phyloP scores from a whole-genome alignment of 2,329 filamentous ascomycete genomes.

The Ophiostoma quercus region DNA sequence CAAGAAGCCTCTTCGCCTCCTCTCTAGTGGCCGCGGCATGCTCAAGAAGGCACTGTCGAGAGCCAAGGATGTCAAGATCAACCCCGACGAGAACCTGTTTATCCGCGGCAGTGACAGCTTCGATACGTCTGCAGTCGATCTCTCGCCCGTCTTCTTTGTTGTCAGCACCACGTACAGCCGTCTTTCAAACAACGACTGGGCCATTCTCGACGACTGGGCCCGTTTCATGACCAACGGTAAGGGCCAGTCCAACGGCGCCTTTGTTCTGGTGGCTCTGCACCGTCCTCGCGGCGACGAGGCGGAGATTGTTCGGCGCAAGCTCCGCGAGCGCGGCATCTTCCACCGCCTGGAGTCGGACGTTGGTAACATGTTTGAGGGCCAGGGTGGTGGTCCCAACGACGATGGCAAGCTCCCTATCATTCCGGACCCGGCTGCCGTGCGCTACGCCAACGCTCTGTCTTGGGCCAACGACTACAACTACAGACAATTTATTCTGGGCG shows the following conservation, averaged over 20 bases:
- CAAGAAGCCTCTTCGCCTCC: neutral
- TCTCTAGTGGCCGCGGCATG: conserved; percentile 9
- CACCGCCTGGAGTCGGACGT: conserved; percentile 30
- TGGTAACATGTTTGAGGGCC: conserved; percentile 26
- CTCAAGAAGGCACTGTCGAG: neutral
- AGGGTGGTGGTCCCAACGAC: conserved; percentile 17
- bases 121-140: conserved; percentile 32
- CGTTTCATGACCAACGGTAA: conserved; percentile 43
- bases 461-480: conserved; percentile 15
- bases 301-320: conserved; percentile 31
- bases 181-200: conserved; percentile 37
- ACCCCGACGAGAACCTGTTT: neutral
- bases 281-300: conserved; percentile 36
- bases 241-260: conserved; percentile 41
- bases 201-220: conserved; percentile 41
- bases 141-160: conserved; percentile 40
- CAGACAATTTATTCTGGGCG: conserved; percentile 8
- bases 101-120: conserved; percentile 3
- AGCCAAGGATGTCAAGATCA: neutral
- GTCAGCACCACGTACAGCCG: conserved; percentile 42
- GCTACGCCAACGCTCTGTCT: conserved; percentile 25
- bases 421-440: conserved; percentile 24
- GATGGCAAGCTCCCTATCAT: neutral
- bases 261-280: conserved; percentile 40
- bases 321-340: conserved; percentile 39